Evolutionary conservation across 768 basidiomycete species (phyloP), one percentile per base, ranked within the genome.

Genomic region (Termitomyces sp.): DNA sequence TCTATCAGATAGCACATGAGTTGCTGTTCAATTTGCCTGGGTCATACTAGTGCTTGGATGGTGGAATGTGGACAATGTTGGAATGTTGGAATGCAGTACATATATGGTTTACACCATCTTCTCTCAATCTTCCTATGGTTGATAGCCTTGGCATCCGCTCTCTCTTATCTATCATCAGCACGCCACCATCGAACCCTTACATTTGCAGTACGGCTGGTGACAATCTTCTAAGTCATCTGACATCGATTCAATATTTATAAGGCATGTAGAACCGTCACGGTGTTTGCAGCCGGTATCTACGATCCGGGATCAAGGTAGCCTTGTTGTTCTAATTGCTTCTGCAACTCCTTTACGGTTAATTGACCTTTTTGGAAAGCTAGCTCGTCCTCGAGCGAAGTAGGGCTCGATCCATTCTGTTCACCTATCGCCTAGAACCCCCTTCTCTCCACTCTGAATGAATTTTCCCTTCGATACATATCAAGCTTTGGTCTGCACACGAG

Each of bases 381-480:
- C 50, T 60, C 38, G 50, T 41, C 55, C 59, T 59, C 59, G 57
- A 65, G 48, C 18, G 30, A 28, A 18, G 48, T 41, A n/a, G 1
- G 16, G 10, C 20, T 41, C 10, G 60, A 54, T 57, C 14, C 38
- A 35, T 7, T 9, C 4, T 53, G 40, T 52, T 36, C 55, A 50
- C 64, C 5, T 50, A 50, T 49, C 56, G 48, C 60, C 9, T 28
- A 18, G 13, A 40, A 28, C 14, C 33, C 51, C 46, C 40, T 46
- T 48, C 30, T 47, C 30, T 46, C 44, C 28, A 40, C 47, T 62
- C 60, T 53, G 47, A 59, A 63, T 14, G n/a, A 36, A 14, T 64
- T 55, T 51, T 66, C 64, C 64, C 64, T 65, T 63, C 64, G 58
- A 36, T 66, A 48, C 35, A 16, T 36, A 38, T 52, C 16, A 52